phyloP scores from a whole-genome alignment of 169 alveolate species.

The Plasmodium knowlesi region DNA sequence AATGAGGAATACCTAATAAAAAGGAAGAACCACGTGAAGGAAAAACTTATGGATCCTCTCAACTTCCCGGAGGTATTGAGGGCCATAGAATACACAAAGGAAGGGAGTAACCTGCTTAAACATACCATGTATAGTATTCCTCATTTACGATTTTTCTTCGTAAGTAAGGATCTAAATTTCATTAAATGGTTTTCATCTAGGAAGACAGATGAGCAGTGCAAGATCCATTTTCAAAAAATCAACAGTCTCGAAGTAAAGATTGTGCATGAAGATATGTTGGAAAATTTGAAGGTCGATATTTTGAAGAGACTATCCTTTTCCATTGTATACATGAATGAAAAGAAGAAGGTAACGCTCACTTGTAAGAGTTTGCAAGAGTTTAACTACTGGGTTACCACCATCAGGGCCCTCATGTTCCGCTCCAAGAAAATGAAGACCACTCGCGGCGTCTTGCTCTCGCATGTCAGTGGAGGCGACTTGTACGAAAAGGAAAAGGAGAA shows the following conservation, averaged over 20 bases:
- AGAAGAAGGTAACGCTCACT: slow-evolving; percentile 49
- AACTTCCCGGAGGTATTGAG: slow-evolving; percentile 31
- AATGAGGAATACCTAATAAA: background rate
- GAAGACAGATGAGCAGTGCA: slow-evolving; percentile 49
- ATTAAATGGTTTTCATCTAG: slow-evolving; percentile 59
- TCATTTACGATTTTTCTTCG: slow-evolving; percentile 40
- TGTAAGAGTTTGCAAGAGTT: slow-evolving; percentile 43
- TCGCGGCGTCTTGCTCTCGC: slow-evolving; percentile 10
- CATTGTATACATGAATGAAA: slow-evolving; percentile 37
- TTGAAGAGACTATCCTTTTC: slow-evolving; percentile 42
- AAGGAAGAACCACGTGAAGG: background rate
- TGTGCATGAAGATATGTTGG: slow-evolving; percentile 12
- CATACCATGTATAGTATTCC: slow-evolving; percentile 55
- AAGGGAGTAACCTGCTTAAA: slow-evolving; percentile 47
- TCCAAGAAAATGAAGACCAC: slow-evolving; percentile 20
- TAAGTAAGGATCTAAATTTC: slow-evolving; percentile 26
- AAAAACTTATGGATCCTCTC: background rate
- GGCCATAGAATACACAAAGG: slow-evolving; percentile 62
- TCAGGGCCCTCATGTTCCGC: slow-evolving; percentile 45
- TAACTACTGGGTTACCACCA: slow-evolving; percentile 43
- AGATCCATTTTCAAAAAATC: slow-evolving; percentile 17
- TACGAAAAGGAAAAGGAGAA: background rate
- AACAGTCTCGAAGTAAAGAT: slow-evolving; percentile 36
- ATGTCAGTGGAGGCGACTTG: background rate
- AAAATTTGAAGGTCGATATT: slow-evolving; percentile 4